Percentiles rank a stretch among this genome's conserved stretches.
phyloP scores from a whole-genome alignment of 371 early-diverging fungal genomes.

The Phascolomyces articulosus region DNA sequence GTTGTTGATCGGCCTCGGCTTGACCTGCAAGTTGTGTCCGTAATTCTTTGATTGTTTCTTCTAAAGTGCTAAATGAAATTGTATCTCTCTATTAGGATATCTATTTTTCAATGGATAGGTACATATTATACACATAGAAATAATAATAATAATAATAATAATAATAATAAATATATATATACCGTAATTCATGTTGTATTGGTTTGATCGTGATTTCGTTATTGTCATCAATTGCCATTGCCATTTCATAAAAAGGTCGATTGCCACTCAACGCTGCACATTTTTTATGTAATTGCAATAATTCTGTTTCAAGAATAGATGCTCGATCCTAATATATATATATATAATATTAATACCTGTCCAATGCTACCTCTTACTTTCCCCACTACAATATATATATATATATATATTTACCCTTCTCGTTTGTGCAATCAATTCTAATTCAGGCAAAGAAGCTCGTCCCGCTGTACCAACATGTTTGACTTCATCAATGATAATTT shows the following conservation, averaged over 20 bases:
- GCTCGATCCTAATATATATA: conserved; percentile 16
- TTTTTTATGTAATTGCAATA: conserved; percentile 17
- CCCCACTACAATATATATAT: neutral
- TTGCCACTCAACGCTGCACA: conserved; percentile 19
- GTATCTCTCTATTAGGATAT: no score
- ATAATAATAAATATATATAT: neutral
- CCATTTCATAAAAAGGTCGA: conserved; percentile 13
- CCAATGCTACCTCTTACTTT: neutral
- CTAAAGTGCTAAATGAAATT: neutral
- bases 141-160: no score
- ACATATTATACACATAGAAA: no score
- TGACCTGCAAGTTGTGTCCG: neutral
- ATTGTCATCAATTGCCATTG: neutral
- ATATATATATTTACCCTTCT: conserved; percentile 19
- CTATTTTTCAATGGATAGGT: no score
- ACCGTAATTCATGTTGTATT: conserved; percentile 15
- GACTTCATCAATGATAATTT: conserved; percentile 70
- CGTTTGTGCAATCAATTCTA: conserved; percentile 51
- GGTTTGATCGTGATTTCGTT: neutral
- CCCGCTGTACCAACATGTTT: conserved; percentile 64
- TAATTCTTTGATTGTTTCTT: neutral
- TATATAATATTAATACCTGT: neutral
- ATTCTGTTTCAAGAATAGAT: conserved; percentile 18
- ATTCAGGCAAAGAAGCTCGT: conserved; percentile 18
- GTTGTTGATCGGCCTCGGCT: neutral